A percentile compares a stretch with the other conserved stretches of the same genome.
phyloP scores from a whole-genome alignment of 108 stramenopile species.

The Aureococcus anophagefferens region DNA sequence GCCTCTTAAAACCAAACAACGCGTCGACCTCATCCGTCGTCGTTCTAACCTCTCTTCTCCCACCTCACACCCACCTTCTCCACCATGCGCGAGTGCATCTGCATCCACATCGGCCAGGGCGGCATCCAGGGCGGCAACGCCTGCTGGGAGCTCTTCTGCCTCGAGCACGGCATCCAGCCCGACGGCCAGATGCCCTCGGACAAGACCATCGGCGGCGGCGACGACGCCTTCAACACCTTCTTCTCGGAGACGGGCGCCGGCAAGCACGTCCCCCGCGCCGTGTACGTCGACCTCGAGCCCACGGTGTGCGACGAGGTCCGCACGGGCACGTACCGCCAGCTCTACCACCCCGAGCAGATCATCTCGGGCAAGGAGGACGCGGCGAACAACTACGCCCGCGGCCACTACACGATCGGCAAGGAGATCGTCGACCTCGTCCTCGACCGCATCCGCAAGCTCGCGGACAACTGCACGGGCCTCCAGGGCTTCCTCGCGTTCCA shows the following conservation, averaged over 20 bases:
- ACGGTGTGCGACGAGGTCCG: constrained; percentile 75
- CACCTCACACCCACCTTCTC: background rate
- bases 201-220: constrained; percentile 61
- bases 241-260: constrained; percentile 93
- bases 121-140: constrained; percentile 56
- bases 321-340: constrained; percentile 64
- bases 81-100: constrained; percentile 52
- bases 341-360: constrained; percentile 98
- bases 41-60: background rate
- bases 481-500: constrained; percentile 99
- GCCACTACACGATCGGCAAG: constrained; percentile 99
- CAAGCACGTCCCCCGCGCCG: constrained; percentile 97
- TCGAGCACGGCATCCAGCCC: constrained; percentile 68
- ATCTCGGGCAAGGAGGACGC: constrained; percentile 99
- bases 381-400: constrained; percentile 99
- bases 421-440: constrained; percentile 93
- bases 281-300: constrained; percentile 93
- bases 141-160: constrained; percentile 64
- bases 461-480: constrained; percentile 96
- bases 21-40: background rate
- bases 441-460: constrained; percentile 95
- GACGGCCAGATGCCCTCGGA: constrained; percentile 65
- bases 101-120: constrained; percentile 60
- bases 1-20: background rate
- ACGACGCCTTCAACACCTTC: constrained; percentile 78